Evolutionary conservation across 148 eudicot genomes (phyloP).

Genomic region (Cornus suecica): DNA sequence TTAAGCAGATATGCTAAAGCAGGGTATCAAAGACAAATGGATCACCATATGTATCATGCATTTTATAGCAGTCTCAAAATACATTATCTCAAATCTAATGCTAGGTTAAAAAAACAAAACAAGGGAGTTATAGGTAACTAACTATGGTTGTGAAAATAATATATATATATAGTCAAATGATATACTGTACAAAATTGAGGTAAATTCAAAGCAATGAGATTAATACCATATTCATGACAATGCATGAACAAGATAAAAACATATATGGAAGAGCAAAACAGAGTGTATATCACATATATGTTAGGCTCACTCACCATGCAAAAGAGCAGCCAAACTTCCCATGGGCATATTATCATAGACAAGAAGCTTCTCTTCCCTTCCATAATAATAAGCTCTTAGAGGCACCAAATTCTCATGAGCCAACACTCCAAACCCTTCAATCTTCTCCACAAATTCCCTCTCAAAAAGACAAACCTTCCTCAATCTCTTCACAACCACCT

Average conservation of each 20-base stretch:
- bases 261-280: neutral
- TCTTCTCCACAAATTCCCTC: conserved; percentile 24
- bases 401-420: conserved; percentile 42
- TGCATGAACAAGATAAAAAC: neutral
- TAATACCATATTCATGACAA: neutral
- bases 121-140: neutral
- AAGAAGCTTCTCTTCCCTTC: conserved; percentile 42
- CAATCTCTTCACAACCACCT: conserved; percentile 45
- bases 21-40: too few species aligned
- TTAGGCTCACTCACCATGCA: conserved; percentile 53
- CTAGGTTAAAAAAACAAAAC: too few species aligned
- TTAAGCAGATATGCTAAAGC: too few species aligned
- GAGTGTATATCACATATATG: neutral
- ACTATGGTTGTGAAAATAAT: neutral
- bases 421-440: conserved; percentile 28
- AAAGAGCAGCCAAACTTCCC: conserved; percentile 35
- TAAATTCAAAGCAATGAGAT: too few species aligned
- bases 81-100: too few species aligned
- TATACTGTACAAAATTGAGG: too few species aligned
- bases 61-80: too few species aligned
- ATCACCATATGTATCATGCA: too few species aligned
- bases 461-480: conserved; percentile 29
- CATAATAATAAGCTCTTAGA: conserved; percentile 32
- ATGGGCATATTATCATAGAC: conserved; percentile 32
- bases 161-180: too few species aligned